Base-by-base conservation (phyloP, 1,139 yeast species). In the Yamadazyma triangularis region DNA sequence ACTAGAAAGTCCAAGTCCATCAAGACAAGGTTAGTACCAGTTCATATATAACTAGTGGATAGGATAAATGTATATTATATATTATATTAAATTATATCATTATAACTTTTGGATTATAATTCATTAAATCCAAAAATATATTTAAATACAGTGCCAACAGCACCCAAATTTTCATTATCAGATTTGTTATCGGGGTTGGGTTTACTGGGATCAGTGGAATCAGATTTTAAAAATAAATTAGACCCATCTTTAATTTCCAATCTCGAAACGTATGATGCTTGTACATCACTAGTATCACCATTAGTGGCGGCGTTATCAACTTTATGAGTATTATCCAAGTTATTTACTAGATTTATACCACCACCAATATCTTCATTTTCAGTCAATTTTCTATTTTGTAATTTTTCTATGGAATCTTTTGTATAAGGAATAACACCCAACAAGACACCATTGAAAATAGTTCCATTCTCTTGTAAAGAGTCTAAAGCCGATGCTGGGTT, bases 391-490 rank as follows among this genome's bases (percentile, higher is more conserved):
- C 79, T 60, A 27, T 79, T 75, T 18, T 80, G 77, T 33, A 81
- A 58, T 44, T 77, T 77, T 47, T 81, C 89, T 19, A 80, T 66
- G 2, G 79, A 72, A 23, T 64, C 64, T 42, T 73, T 77, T 30
- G 73, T 64, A 54, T 81, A 75, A 24, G 91, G 78, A 12, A 84
- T 77, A 35, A 91, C 91, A 1, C 96, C 95, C 34, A 86, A 64
- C 31, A 82, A 66, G 12, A 74, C 71, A 0, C 88, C 91, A 32
- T 80, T 81, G 44, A 81, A 71, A 2, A 82, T 74, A 13, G 71
- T 60, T 1, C 94, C 94, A 49, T 85, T 86, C 46, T 88, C 95
- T 41, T 80, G 79, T 26, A 88, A 60, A 0, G 97, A 96, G 33
- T 93, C 79, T 16, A 78, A 58, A 1, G 96, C 96, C 9, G 89